A percentile compares a stretch with the other conserved stretches of the same genome.
These are phyloP conservation scores for Ascochyta viciae-villosae DNA, from an alignment of 2,329 filamentous ascomycete genomes.

Conservation along the genomic window DNA sequence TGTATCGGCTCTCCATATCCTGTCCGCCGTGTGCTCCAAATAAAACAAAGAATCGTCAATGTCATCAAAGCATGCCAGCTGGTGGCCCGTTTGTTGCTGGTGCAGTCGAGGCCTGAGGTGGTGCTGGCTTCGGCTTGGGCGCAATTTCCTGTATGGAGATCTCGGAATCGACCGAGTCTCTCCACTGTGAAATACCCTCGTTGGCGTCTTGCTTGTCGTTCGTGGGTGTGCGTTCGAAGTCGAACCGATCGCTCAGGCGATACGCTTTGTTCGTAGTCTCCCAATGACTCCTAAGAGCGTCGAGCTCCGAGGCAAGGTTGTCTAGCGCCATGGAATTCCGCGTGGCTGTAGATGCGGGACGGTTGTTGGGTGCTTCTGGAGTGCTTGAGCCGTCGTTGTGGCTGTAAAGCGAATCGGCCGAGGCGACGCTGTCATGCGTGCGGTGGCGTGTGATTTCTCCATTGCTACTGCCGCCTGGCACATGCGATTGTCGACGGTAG, in stretches of 20 bases:
- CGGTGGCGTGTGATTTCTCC: constrained; percentile 48
- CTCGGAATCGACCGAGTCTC: constrained; percentile 23
- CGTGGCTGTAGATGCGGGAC: constrained; percentile 39
- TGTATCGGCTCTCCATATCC: constrained; percentile 7
- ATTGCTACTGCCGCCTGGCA: constrained; percentile 43
- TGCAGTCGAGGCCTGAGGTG: constrained; percentile 3
- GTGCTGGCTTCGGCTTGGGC: constrained; percentile 9
- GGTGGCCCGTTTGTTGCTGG: constrained; percentile 7
- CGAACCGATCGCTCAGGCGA: constrained; percentile 85
- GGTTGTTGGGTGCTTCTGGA: constrained; percentile 39
- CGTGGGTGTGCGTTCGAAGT: constrained; percentile 70
- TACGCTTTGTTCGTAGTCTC: constrained; percentile 96
- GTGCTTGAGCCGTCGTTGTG: constrained; percentile 48
- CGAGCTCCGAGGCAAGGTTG: constrained; percentile 88
- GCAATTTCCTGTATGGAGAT: constrained; percentile 12
- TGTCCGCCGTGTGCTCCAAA: constrained; percentile 1
- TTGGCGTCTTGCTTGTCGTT: constrained; percentile 42
- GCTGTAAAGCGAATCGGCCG: constrained; percentile 60
- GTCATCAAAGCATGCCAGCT: constrained; percentile 18
- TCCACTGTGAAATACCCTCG: constrained; percentile 47
- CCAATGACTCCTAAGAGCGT: constrained; percentile 90
- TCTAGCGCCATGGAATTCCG: constrained; percentile 79
- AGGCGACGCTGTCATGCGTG: constrained; percentile 66
- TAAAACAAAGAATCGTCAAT: constrained; percentile 5
- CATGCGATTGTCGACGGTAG: constrained; percentile 78